phyloP scores from a whole-genome alignment of 768 basidiomycete genomes.

The Tricholoma saponaceum region DNA sequence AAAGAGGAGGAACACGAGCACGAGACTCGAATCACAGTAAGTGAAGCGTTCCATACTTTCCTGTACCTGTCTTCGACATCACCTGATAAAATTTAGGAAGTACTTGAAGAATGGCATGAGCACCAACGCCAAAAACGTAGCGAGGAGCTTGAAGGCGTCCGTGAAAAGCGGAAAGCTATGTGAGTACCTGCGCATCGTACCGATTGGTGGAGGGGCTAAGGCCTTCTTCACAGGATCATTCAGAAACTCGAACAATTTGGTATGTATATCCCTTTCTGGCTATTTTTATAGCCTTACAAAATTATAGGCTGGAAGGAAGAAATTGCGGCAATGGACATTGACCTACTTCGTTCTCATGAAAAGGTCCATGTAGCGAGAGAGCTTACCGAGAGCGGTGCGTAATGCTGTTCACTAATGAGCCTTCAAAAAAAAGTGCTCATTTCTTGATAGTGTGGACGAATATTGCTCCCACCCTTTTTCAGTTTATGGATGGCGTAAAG shows the following conservation, averaged over 20 bases:
- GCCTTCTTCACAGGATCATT: background rate
- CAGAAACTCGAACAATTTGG: conserved; percentile 1
- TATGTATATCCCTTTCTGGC: conserved; percentile 7
- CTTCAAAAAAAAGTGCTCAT: background rate
- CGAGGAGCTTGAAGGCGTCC: conserved; percentile 30
- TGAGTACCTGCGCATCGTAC: conserved; percentile 15
- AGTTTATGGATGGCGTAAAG: conserved; percentile 32
- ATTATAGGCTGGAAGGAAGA: conserved; percentile 34
- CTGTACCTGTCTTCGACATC: background rate
- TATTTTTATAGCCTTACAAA: conserved; percentile 22
- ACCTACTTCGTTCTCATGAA: conserved; percentile 21
- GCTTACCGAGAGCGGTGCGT: conserved; percentile 36
- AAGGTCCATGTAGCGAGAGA: conserved; percentile 34
- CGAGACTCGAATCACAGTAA: conserved; percentile 24
- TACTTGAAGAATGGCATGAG: conserved; percentile 27
- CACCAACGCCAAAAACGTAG: conserved; percentile 30
- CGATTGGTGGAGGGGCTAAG: background rate
- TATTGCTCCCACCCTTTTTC: conserved; percentile 27
- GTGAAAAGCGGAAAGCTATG: conserved; percentile 33
- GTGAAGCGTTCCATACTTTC: background rate
- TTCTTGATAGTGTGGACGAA: conserved; percentile 31
- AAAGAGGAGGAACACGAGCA: conserved; percentile 25
- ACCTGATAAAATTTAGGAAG: conserved; percentile 20
- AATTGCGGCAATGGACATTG: conserved; percentile 20
- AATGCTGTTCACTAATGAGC: background rate